Base-by-base conservation (phyloP, 768 basidiomycete species). In the Tylopilus intermedius region DNA sequence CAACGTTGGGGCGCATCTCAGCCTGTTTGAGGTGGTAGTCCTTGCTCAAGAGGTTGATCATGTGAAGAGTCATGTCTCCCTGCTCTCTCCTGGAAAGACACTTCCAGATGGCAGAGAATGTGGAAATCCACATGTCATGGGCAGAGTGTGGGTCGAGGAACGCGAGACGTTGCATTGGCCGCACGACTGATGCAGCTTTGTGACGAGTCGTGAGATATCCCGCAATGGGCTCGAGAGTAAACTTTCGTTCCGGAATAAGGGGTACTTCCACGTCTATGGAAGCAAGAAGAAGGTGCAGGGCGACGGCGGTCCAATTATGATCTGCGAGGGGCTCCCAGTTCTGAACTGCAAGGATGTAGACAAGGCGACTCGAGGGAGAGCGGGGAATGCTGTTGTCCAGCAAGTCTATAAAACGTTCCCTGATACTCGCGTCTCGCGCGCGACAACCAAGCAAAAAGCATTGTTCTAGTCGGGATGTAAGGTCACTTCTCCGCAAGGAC, bases 281-380 rank as follows among this genome's bases (percentile, higher is more conserved):
- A n/a, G 91, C 90, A 15, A 98, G 79, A 8, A 98, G 73, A 32
- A 97, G 82, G 62, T 95, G 88, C 26, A 97, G 74, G 14, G 94
- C 92, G 18, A 98, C 78, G 58, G 89, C 86, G 32, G 94, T 86
- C 96, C 96, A 99, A 62, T 96, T 92, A 50, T 89, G 82, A 55
- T 95, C 93, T 2, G 90, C 83, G 18, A 99, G 71, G 2, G 86
- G 81, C 51, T 98, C 96, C 96, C 96, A 99, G 61, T 78, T 92
- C 69, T 98, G 95, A 14, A 94, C 87, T 24, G 89, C 93, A 37
- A 95, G 75, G 57, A 98, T 83, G 67, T 94, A 97, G 38, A 88
- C 86, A 44, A 99, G 69, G 26, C 96, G 87, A 54, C 79, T 84
- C 53, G 82, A 81, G 10, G 96, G 77, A 1, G 88, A 86, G 32